Conservation (phyloP, 495 filamentous ascomycete genomes). For the Hyaloscypha variabilis region DNA sequence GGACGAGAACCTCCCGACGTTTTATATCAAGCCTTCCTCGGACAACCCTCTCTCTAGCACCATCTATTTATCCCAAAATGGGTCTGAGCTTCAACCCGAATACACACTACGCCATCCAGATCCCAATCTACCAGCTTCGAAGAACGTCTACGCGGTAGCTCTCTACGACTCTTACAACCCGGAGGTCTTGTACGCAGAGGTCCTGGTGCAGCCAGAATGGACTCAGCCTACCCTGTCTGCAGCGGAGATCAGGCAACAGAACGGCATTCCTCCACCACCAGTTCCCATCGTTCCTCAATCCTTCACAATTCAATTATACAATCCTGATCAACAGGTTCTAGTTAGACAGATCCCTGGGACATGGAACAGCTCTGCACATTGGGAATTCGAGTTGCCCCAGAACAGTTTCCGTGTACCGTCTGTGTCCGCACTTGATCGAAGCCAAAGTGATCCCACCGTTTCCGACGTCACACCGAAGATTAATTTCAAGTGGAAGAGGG, state of each 20-base stretch:
- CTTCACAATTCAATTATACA: conserved; percentile 88
- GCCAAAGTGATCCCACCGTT: conserved; percentile 65
- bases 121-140: conserved; percentile 64
- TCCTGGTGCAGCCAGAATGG: conserved; percentile 83
- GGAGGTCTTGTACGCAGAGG: conserved; percentile 83
- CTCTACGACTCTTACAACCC: conserved; percentile 82
- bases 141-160: conserved; percentile 84
- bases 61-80: conserved; percentile 77
- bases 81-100: conserved; percentile 74
- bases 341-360: conserved; percentile 71
- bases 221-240: conserved; percentile 76
- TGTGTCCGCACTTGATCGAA: conserved; percentile 73
- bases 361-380: conserved; percentile 77
- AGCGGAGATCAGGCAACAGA: conserved; percentile 70
- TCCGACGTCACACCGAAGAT: conserved; percentile 77
- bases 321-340: conserved; percentile 82
- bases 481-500: conserved; percentile 88
- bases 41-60: conserved; percentile 52
- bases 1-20: conserved; percentile 88
- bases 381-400: conserved; percentile 93
- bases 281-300: conserved; percentile 76
- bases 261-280: conserved; percentile 64
- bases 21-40: conserved; percentile 40
- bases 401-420: conserved; percentile 82
- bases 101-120: conserved; percentile 79